Evolutionary conservation across 306 rosid species (phyloP), one percentile per base, ranked within the genome.

Genomic region (Datisca glomerata): DNA sequence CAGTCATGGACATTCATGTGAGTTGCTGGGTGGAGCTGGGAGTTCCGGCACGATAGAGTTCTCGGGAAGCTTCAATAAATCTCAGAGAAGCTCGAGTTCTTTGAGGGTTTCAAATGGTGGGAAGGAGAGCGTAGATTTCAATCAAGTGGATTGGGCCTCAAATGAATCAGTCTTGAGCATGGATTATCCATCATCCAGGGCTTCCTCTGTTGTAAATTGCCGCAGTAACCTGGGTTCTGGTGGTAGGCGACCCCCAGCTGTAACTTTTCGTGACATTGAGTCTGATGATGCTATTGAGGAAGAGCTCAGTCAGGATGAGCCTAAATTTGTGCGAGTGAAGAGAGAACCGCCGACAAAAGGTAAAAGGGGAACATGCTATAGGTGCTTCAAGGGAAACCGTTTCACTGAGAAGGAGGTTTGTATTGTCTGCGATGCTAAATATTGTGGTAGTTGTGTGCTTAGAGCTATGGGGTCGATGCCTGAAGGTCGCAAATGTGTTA

Each of bases 391-490:
- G 65, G 98, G 98, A 17, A 91, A 55, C 18, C 64, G 96, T 45
- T 80, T 91, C 42, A 78, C 86, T 14, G 98, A 91, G 51, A 91
- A 91, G 63, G 98, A 91, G 68, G 65, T 53, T 19, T 91, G 98
- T 64, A 56, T 84, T n/a, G 98, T 91, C 10, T 91, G 98, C 40
- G 91, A 75, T 42, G 91, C 98, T 0, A 91, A 91, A 68, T 91
- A 80, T 66, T 91, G 98, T 43, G 76, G 80, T 51, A 69, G 65
- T 38, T 91, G 98, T 14, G 96, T 91, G 54, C 72, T 91, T 38
- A 73, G 93, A 75, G 94, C 86, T 4, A 84, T 91, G 98, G 98
- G 98, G 37, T 91, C 98, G 3, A 91, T 91, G 98, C 98, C 98
- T 0, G 96, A 91, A 70, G 98, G 98, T 19, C 68, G 98, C 17